Percentiles rank a stretch among this genome's conserved stretches.
These are phyloP conservation scores for Lycium barbarum DNA, from an alignment of 257 asterid genomes.

Conservation along the genomic window DNA sequence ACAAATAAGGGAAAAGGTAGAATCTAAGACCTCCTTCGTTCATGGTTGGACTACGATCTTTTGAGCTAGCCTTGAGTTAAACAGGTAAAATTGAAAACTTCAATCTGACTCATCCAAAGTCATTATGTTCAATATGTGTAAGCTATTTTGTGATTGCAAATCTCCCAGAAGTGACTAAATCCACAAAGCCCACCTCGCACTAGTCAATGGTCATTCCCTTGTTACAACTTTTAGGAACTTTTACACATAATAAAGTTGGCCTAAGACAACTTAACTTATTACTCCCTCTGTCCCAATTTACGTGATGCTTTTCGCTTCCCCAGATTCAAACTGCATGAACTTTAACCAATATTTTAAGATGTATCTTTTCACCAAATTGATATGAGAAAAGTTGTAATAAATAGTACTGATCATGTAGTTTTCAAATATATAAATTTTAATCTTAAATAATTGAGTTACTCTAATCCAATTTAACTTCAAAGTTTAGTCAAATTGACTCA, in stretches of 20 bases:
- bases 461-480: too few relatives aligned
- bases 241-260: neutral
- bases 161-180: neutral
- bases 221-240: neutral
- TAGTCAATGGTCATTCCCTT: neutral
- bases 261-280: too few relatives aligned
- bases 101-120: neutral
- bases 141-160: neutral
- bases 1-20: neutral
- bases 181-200: neutral
- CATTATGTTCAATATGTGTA: neutral
- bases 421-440: too few relatives aligned
- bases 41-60: neutral
- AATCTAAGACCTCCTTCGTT: neutral
- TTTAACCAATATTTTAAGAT: too few relatives aligned
- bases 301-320: too few relatives aligned
- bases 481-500: too few relatives aligned
- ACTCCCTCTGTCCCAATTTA: neutral
- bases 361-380: too few relatives aligned
- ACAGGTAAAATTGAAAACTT: neutral
- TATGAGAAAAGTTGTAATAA: too few relatives aligned
- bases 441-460: too few relatives aligned
- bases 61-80: constrained; percentile 26
- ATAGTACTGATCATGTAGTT: too few relatives aligned
- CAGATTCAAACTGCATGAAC: too few relatives aligned